A percentile compares a stretch with the other conserved stretches of the same genome.
Evolutionary conservation across 129 eudicot species (phyloP).

Genomic region (Tagetes erecta): DNA sequence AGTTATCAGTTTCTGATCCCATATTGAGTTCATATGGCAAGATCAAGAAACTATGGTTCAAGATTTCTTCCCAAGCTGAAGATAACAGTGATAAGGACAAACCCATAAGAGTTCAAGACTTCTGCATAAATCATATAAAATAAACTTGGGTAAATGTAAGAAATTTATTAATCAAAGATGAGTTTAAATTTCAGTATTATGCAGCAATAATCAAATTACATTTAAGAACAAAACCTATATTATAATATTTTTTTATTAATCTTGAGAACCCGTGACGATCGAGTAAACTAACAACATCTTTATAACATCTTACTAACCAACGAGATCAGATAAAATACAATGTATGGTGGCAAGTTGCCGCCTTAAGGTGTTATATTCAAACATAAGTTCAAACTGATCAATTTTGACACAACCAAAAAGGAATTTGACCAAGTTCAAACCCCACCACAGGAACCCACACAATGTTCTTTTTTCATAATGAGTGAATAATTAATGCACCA

Average conservation of each 20-base stretch:
- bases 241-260: too few relatives aligned
- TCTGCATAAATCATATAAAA: conserved; percentile 23
- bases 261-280: not conserved
- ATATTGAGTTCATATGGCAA: conserved; percentile 30
- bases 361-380: too few relatives aligned
- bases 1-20: conserved; percentile 32
- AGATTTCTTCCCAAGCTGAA: conserved; percentile 64
- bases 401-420: not conserved
- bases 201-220: not conserved
- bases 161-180: not conserved
- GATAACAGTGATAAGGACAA: conserved; percentile 55
- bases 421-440: conserved; percentile 18
- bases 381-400: too few relatives aligned
- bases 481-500: not conserved
- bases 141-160: not conserved
- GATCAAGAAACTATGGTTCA: conserved; percentile 31
- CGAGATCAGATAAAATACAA: too few relatives aligned
- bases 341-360: too few relatives aligned
- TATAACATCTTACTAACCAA: too few relatives aligned
- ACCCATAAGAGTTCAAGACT: conserved; percentile 38
- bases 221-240: not conserved
- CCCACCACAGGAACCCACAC: conserved; percentile 17
- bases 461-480: conserved; percentile 19
- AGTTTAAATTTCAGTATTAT: not conserved
- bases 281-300: too few relatives aligned